Evolutionary conservation across 345 rosid species (phyloP).

Genomic region (Limnanthes douglasii): DNA sequence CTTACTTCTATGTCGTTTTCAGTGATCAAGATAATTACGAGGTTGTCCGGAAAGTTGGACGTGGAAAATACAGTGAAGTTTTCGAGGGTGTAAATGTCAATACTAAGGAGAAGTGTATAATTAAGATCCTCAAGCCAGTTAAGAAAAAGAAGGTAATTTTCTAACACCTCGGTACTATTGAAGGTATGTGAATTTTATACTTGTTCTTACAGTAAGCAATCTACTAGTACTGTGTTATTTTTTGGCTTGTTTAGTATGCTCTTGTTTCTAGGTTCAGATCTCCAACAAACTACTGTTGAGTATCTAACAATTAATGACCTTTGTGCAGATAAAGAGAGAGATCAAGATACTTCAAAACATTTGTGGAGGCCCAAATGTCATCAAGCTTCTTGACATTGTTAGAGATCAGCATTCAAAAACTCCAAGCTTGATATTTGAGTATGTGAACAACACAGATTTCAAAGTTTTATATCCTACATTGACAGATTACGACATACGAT

Average conservation of each 20-base stretch:
- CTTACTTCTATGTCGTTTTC: conserved; percentile 2
- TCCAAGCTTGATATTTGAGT: conserved; percentile 71
- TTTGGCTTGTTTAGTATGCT: too few species aligned
- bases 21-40: conserved; percentile 90
- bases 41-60: conserved; percentile 75
- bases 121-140: conserved; percentile 85
- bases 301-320: too few species aligned
- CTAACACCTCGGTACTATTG: conserved; percentile 1
- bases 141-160: conserved; percentile 67
- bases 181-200: too few species aligned
- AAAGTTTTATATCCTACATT: conserved; percentile 70
- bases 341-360: conserved; percentile 76
- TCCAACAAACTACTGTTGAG: too few species aligned
- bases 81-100: conserved; percentile 69
- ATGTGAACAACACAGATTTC: conserved; percentile 75
- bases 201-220: too few species aligned
- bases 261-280: too few species aligned
- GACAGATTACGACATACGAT: conserved; percentile 84
- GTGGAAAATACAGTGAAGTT: conserved; percentile 80
- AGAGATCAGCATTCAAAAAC: conserved; percentile 81
- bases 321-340: conserved; percentile 61
- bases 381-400: conserved; percentile 62
- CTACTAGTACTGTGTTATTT: too few species aligned
- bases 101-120: conserved; percentile 48
- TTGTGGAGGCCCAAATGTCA: conserved; percentile 60